Base-by-base conservation (phyloP, 2,329 filamentous ascomycete genomes). In the Elsinoe perseae region DNA sequence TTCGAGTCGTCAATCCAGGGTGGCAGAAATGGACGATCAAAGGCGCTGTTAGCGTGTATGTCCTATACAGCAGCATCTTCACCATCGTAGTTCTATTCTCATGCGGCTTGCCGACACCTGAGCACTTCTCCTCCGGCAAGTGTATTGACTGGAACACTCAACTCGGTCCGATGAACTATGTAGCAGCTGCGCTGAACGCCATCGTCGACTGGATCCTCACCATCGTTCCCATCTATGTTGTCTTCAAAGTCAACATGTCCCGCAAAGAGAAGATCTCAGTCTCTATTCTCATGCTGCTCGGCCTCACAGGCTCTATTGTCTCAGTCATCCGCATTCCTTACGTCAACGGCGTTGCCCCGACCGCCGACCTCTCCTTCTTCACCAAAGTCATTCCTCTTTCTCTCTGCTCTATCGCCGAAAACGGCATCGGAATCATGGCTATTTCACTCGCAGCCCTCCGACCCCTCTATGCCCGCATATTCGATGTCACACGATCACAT, bases 1-100 rank as follows among this genome's bases (percentile, higher is more conserved):
- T 60, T 1, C 38, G 59, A 3, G 58, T 60, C 32, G 54, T 57
- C 12, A 40, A 57, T 9, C 18, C 23, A 10, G 38, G 28, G 32
- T 60, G 59, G 59, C 59, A 60, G 23, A 20, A 54, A 27, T 46
- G 32, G 28, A 48, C 50, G 25, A 59, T 57, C 27, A 56, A 57
- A 7, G 3, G 14, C 44, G 54, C 55, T 14, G 56, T 58, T 21
- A 34, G 10, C 14, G 40, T 58, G 20, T 57, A 44, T 8, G 36
- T 54, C 27, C 6, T 54, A 10, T 59, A 57, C 46, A 57, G 48
- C 56, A 36, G 54, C 23, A 10, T 40, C 16, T 54, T 59, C n/a
- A 30, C 55, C n/a, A n/a, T 52, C 21, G 48, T 59, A 16, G 54
- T 54, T 7, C 48, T 59, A n/a, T 54, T 52, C 46, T 53, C 57